Conservation (phyloP, 371 early-diverging fungal genomes). For the Syncephalastrum racemosum region DNA sequence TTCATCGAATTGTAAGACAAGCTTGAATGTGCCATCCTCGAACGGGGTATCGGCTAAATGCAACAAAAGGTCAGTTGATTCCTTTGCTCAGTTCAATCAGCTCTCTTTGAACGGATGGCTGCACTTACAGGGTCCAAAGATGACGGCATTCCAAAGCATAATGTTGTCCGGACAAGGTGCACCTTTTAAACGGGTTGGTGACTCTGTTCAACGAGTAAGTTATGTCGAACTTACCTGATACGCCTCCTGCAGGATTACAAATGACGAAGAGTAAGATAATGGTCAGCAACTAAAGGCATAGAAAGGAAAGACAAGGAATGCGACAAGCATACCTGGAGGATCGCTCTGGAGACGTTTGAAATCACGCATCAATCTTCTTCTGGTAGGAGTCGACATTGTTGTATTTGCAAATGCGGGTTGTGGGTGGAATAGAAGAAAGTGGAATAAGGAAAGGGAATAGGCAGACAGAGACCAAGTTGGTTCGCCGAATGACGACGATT, state of each 20-base stretch:
- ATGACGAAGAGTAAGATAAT: slow-evolving; percentile 4
- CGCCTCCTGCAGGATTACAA: slow-evolving; percentile 34
- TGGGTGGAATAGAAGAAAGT: too few relatives aligned
- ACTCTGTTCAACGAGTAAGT: neutral
- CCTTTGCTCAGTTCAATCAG: neutral
- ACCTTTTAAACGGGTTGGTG: slow-evolving; percentile 49
- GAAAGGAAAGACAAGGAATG: neutral
- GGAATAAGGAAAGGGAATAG: too few relatives aligned
- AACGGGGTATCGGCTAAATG: slow-evolving; percentile 93
- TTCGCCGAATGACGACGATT: too few relatives aligned
- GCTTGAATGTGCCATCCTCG: slow-evolving; percentile 99
- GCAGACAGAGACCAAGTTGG: too few relatives aligned
- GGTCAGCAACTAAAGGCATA: neutral
- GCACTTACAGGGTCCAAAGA: slow-evolving; percentile 90
- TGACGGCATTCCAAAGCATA: slow-evolving; percentile 97
- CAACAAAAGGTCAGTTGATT: slow-evolving; percentile 3
- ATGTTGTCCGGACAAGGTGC: slow-evolving; percentile 96
- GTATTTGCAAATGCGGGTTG: neutral
- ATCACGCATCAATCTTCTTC: slow-evolving; percentile 92
- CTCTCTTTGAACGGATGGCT: neutral
- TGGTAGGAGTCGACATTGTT: slow-evolving; percentile 83
- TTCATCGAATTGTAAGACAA: slow-evolving; percentile 95
- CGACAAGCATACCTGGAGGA: slow-evolving; percentile 73
- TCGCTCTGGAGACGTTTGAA: slow-evolving; percentile 96
- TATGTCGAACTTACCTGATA: slow-evolving; percentile 35